Conservation (phyloP, 1,139 yeast genomes). For the Pichia sp. region DNA sequence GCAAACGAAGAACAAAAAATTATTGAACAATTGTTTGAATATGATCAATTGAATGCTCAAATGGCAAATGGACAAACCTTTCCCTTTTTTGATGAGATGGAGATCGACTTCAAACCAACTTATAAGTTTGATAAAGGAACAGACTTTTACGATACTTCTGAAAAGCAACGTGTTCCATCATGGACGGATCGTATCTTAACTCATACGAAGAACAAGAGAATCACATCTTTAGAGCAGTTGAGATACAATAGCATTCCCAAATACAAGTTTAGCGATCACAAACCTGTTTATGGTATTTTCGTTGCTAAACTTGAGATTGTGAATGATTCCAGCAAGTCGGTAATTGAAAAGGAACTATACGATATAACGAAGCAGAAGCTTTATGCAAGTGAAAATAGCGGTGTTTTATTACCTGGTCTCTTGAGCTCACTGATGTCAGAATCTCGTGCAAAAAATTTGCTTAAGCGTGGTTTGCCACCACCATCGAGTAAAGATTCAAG, state of each 20-base stretch:
- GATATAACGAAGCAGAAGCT: constrained; percentile 40
- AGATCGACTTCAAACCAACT: constrained; percentile 78
- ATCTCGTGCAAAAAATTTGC: constrained; percentile 30
- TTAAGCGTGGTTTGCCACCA: constrained; percentile 59
- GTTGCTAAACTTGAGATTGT: constrained; percentile 63
- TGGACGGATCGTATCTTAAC: constrained; percentile 88
- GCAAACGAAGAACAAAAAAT: constrained; percentile 23
- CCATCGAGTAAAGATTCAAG: constrained; percentile 79
- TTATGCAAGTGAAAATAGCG: constrained; percentile 11
- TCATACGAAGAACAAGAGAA: constrained; percentile 43
- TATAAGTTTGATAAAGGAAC: constrained; percentile 93
- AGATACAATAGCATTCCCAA: constrained; percentile 60
- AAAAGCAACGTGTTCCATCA: constrained; percentile 88
- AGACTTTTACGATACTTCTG: constrained; percentile 75
- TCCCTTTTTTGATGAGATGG: constrained; percentile 78
- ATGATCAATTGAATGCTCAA: constrained; percentile 80
- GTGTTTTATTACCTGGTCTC: constrained; percentile 2
- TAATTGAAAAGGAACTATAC: constrained; percentile 59
- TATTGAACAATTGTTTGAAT: constrained; percentile 52
- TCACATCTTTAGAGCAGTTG: constrained; percentile 49
- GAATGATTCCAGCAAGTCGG: constrained; percentile 58
- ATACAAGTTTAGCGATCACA: constrained; percentile 80
- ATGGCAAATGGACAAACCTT: constrained; percentile 80
- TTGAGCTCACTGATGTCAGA: constrained; percentile 23
- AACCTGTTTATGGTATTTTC: constrained; percentile 85